phyloP scores from a whole-genome alignment of 1,284 basidiomycete genomes.

The Fomitopsis palustris region DNA sequence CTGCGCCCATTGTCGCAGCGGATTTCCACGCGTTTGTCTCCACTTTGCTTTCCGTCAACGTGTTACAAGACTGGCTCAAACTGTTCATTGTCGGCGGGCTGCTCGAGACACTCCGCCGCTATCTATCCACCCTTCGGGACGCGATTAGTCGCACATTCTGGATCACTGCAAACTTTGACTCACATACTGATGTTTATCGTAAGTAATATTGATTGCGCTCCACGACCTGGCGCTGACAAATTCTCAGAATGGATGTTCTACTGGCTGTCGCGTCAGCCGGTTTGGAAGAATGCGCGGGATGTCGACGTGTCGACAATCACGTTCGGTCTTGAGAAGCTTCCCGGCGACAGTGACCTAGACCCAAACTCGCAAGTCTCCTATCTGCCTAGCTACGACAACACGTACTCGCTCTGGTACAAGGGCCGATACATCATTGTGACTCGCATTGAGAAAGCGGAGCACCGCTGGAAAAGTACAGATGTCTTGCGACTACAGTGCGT shows the following conservation, averaged over 20 bases:
- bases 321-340: slow-evolving; percentile 23
- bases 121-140: slow-evolving; percentile 8
- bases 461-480: not conserved
- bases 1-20: not conserved
- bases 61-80: slow-evolving; percentile 26
- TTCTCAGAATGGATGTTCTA: slow-evolving; percentile 23
- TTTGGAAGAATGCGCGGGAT: slow-evolving; percentile 39
- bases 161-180: slow-evolving; percentile 26
- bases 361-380: slow-evolving; percentile 35
- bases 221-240: slow-evolving; percentile 11
- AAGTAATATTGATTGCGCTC: slow-evolving; percentile 3
- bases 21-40: slow-evolving; percentile 2
- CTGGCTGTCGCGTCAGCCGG: slow-evolving; percentile 31
- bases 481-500: slow-evolving; percentile 17
- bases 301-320: slow-evolving; percentile 46
- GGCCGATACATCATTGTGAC: slow-evolving; percentile 30
- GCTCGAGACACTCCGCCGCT: slow-evolving; percentile 14
- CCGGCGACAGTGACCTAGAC: slow-evolving; percentile 32
- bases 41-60: slow-evolving; percentile 13
- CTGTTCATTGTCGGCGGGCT: slow-evolving; percentile 24
- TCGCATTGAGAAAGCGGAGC: not conserved
- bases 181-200: slow-evolving; percentile 23
- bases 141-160: slow-evolving; percentile 14
- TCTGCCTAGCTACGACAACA: slow-evolving; percentile 41
- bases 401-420: slow-evolving; percentile 49